Evolutionary conservation across 1,284 basidiomycete genomes (phyloP), one percentile per base, ranked within the genome.

Genomic region (Cutaneotrichosporon cavernicola): DNA sequence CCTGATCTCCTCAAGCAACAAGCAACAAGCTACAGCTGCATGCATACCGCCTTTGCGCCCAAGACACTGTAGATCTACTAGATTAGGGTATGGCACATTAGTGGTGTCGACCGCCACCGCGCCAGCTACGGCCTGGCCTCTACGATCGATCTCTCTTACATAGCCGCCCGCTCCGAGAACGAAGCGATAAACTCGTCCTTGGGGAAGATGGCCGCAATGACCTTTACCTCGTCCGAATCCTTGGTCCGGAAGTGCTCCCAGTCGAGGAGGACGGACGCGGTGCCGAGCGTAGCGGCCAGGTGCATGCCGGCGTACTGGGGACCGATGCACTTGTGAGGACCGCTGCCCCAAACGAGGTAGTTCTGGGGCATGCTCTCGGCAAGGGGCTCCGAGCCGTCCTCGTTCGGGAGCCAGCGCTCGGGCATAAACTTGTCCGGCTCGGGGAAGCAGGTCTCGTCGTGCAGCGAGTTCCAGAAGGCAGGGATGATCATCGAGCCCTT

Each of bases 291-390:
- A 26, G 95, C 85, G 1, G 87, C 89, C 60, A 98, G 91, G 81
- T 97, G 96, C 88, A 94, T 89, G 72, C 86, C 86, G 49, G 94
- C 93, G 78, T 99, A 98, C 80, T 97, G 92, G 63, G 92, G 78
- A 46, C 92, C 96, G 69, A 97, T 95, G 82, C 95, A 97, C 75
- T 88, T 88, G 82, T 96, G 93, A 59, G 95, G 92, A 10, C 96
- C 96, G 69, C 87, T 88, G 63, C 96, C 96, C 80, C 95, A 99
- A 32, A 98, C 92, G 69, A 99, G 87, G 80, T 92, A 99, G 83
- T 98, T 97, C 82, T 92, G 90, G 55, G 94, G 92, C 80, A 91
- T 91, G 72, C 85, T 81, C 80, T 93, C 92, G 38, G 94, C 93
- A 34, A 78, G 59, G 32, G 79, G 79, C n/a, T 70, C 67, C 7